Conservation (phyloP, 495 filamentous ascomycete species). For the Aspergillus nidulans region DNA sequence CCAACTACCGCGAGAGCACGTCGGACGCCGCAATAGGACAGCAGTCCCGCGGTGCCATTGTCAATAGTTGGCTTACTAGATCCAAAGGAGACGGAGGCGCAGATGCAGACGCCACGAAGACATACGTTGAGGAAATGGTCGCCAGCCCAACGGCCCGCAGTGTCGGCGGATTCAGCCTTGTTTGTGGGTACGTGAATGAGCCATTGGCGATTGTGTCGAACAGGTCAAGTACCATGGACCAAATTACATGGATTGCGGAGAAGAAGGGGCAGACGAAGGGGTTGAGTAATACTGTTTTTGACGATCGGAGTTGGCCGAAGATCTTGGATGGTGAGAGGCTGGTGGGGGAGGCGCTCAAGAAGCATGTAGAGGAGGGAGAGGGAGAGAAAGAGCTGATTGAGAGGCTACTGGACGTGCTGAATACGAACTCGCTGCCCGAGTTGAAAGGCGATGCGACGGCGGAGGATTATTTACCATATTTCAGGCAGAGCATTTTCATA, state of each 20-base stretch:
- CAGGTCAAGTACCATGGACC: constrained; percentile 57
- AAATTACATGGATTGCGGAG: constrained; percentile 62
- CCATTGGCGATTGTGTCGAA: constrained; percentile 86
- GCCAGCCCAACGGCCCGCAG: constrained; percentile 40
- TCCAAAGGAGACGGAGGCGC: constrained; percentile 9
- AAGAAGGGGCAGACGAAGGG: constrained; percentile 63
- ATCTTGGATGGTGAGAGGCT: constrained; percentile 56
- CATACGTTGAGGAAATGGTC: constrained; percentile 69
- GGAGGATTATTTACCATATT: constrained; percentile 63
- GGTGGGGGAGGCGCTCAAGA: constrained; percentile 41
- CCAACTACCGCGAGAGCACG: constrained; percentile 79
- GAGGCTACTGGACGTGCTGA: constrained; percentile 65
- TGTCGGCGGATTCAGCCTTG: constrained; percentile 89
- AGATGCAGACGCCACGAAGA: constrained; percentile 37
- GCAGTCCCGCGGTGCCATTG: constrained; percentile 75
- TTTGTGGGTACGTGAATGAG: constrained; percentile 76
- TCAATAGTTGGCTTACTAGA: constrained; percentile 75
- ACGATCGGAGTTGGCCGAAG: constrained; percentile 77
- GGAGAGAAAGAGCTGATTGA: constrained; percentile 65
- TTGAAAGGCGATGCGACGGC: constrained; percentile 51
- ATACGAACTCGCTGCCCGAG: constrained; percentile 65
- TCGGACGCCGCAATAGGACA: constrained; percentile 50
- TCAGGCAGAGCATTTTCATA: constrained; percentile 81
- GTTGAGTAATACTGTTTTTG: constrained; percentile 80
- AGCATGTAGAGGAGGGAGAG: constrained; percentile 42